Evolutionary conservation across 1,284 basidiomycete genomes (phyloP).

Genomic region (Fistulinella cinereoalba): DNA sequence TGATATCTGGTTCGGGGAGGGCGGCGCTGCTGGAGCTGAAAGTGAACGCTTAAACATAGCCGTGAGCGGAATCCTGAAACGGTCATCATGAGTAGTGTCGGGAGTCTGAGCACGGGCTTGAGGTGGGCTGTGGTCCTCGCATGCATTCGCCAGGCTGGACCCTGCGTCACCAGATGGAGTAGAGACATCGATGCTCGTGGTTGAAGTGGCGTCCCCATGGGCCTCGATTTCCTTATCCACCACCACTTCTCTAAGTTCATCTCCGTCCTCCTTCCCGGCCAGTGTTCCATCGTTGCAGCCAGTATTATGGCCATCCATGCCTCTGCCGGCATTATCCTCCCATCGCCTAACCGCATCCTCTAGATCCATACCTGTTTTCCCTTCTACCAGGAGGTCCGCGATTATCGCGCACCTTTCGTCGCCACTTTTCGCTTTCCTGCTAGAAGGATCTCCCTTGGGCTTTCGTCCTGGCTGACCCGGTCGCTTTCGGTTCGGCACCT

Average conservation of each 20-base stretch:
- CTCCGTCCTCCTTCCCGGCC: conserved; percentile 17
- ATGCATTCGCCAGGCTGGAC: conserved; percentile 5
- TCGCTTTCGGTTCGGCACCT: conserved; percentile 37
- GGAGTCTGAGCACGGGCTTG: conserved; percentile 34
- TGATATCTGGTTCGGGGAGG: conserved; percentile 7
- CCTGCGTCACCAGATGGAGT: conserved; percentile 1
- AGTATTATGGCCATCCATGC: conserved; percentile 3
- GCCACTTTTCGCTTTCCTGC: conserved; percentile 28
- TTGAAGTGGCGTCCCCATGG: conserved; percentile 8
- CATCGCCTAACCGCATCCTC: conserved; percentile 47
- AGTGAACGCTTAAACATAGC: conserved; percentile 59
- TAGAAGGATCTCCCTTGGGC: conserved; percentile 32
- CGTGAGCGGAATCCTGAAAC: conserved; percentile 50
- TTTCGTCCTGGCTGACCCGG: conserved; percentile 37
- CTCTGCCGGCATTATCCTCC: conserved; percentile 20
- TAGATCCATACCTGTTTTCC: conserved; percentile 48
- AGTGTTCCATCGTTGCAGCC: conserved; percentile 3
- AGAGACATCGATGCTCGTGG: neutral
- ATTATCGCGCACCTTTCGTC: conserved; percentile 44
- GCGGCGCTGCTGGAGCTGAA: conserved; percentile 46
- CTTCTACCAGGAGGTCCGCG: conserved; percentile 49
- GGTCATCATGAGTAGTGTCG: conserved; percentile 28
- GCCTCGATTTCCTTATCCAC: conserved; percentile 14
- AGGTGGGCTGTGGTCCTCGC: conserved; percentile 10
- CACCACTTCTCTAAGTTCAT: conserved; percentile 21